phyloP scores from a whole-genome alignment of 208 protist genomes.

The Zelonia costaricensis region DNA sequence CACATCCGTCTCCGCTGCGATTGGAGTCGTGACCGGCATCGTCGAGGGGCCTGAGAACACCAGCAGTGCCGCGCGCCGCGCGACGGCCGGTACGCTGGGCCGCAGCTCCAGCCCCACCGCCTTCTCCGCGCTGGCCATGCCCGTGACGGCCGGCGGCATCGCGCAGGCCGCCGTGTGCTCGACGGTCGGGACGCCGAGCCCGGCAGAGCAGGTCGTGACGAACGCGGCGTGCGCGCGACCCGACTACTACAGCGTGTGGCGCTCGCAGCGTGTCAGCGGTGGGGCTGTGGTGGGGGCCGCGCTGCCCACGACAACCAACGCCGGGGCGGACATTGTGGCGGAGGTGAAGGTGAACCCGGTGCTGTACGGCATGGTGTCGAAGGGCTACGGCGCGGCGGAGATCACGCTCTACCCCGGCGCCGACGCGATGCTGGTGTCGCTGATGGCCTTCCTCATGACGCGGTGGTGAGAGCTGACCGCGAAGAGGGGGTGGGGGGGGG shows the following conservation, averaged over 20 bases:
- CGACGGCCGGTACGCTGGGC: not conserved
- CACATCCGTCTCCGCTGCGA: too few relatives aligned
- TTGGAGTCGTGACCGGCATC: not conserved
- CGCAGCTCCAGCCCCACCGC: not conserved
- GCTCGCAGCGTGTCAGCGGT: slow-evolving; percentile 37
- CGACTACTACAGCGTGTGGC: slow-evolving; percentile 52
- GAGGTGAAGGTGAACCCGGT: slow-evolving; percentile 45
- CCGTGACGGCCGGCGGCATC: slow-evolving; percentile 7
- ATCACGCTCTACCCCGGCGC: slow-evolving; percentile 51
- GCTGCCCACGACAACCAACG: slow-evolving; percentile 35
- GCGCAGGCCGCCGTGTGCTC: slow-evolving; percentile 1
- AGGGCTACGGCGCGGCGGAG: slow-evolving; percentile 52
- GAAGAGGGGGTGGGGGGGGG: not conserved
- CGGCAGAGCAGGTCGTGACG: not conserved
- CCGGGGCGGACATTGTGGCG: slow-evolving; percentile 60
- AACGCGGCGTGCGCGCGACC: not conserved
- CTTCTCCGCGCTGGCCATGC: slow-evolving; percentile 5
- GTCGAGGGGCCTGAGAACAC: not conserved
- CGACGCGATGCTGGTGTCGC: slow-evolving; percentile 67
- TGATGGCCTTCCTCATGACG: slow-evolving; percentile 59
- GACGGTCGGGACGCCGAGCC: not conserved
- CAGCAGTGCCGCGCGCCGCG: not conserved
- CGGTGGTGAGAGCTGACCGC: too few relatives aligned
- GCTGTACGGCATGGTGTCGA: slow-evolving; percentile 23
- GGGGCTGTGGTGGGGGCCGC: slow-evolving; percentile 21